phyloP scores from a whole-genome alignment of 202 grass and related monocot genomes.

The Saccharum hybrid region DNA sequence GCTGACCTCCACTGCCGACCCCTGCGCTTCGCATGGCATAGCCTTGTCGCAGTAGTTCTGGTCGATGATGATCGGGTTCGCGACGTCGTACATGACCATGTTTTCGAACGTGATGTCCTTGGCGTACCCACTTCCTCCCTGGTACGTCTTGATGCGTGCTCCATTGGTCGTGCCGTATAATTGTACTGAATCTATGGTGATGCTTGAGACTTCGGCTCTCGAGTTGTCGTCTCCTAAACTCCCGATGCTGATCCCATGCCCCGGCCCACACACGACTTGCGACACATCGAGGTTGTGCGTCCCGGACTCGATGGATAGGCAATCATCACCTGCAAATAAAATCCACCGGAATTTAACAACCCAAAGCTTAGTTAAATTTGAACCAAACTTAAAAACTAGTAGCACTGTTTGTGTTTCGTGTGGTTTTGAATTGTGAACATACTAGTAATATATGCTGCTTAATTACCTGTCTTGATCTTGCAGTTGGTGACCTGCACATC shows the following conservation, averaged over 20 bases:
- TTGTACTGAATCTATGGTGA: constrained; percentile 53
- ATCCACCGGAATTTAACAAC: no score
- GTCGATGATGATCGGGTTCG: constrained; percentile 66
- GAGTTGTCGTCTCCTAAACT: constrained; percentile 67
- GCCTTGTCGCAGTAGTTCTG: constrained; percentile 59
- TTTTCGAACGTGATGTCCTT: constrained; percentile 78
- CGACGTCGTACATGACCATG: constrained; percentile 62
- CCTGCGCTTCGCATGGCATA: constrained; percentile 49
- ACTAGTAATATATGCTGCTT: neutral
- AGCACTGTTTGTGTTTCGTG: no score
- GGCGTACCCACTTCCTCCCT: constrained; percentile 75
- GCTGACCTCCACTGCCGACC: constrained; percentile 58
- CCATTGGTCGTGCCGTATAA: constrained; percentile 71
- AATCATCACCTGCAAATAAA: constrained; percentile 63
- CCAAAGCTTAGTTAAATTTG: no score
- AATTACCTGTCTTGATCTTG: constrained; percentile 54
- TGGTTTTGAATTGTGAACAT: neutral
- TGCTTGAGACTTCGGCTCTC: constrained; percentile 56
- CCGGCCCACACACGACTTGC: constrained; percentile 63
- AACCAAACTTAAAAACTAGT: no score
- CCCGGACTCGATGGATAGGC: constrained; percentile 71
- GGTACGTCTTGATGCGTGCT: constrained; percentile 80
- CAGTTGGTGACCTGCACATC: constrained; percentile 59
- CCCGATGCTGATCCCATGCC: constrained; percentile 78
- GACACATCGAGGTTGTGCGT: constrained; percentile 48